These are phyloP conservation scores for Kluyveromyces nonfermentans DNA, from an alignment of 805 yeast genomes.

Conservation along the genomic window DNA sequence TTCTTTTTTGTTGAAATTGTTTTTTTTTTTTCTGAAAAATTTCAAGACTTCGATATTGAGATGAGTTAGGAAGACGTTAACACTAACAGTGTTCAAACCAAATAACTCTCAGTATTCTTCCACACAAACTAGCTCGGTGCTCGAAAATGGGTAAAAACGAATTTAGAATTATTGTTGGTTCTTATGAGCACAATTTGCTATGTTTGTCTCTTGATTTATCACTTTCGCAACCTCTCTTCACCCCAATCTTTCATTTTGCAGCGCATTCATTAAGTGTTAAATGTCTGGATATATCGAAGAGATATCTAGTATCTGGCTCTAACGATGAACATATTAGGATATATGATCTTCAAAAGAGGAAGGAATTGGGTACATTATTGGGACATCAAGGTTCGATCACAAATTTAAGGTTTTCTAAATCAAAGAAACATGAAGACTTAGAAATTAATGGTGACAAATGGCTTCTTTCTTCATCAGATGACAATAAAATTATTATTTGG, in stretches of 20 bases:
- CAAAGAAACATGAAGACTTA: constrained; percentile 9
- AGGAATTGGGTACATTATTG: constrained; percentile 83
- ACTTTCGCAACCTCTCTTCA: constrained; percentile 51
- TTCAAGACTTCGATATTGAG: not conserved
- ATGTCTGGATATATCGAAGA: constrained; percentile 68
- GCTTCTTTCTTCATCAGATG: constrained; percentile 86
- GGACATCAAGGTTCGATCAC: constrained; percentile 88
- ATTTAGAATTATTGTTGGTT: constrained; percentile 84
- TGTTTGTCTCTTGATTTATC: constrained; percentile 72
- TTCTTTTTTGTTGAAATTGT: not conserved
- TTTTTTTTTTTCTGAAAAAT: not conserved
- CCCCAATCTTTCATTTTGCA: constrained; percentile 91
- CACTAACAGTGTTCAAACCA: too few relatives aligned
- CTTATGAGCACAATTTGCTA: constrained; percentile 86
- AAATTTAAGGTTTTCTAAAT: constrained; percentile 54
- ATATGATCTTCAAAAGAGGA: constrained; percentile 87
- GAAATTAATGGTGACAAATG: constrained; percentile 42
- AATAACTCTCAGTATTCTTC: too few relatives aligned
- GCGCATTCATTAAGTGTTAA: constrained; percentile 88
- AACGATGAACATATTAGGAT: constrained; percentile 94
- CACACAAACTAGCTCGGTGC: not conserved
- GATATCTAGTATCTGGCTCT: constrained; percentile 87
- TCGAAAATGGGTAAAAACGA: constrained; percentile 24
- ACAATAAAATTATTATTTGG: constrained; percentile 87
- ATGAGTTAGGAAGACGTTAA: not conserved